Base-by-base conservation (phyloP, 768 basidiomycete species). In the Suillus alpinus region DNA sequence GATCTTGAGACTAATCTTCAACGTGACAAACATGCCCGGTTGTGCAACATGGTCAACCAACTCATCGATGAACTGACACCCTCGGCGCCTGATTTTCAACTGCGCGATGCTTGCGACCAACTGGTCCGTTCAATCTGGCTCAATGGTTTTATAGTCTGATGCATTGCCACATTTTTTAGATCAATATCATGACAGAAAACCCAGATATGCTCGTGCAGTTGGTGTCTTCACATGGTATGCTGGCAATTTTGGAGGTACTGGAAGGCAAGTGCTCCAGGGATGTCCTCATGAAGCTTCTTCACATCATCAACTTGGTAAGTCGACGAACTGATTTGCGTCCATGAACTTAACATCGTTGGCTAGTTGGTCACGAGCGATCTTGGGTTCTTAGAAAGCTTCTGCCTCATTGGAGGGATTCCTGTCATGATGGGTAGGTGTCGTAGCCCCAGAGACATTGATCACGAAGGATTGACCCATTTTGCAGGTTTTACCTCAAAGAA, bases 401-500 rank as follows among this genome's bases (percentile, higher is more conserved):
- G 96, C 74, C 79, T 98, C 58, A 91, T 95, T 67, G 91, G 91
- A 34, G 96, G 96, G 14, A 98, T 98, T 62, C 95, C 97, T 14
- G 91, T 98, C 16, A 88, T 98, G 78, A 95, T 97, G 87, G 87
- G 91, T 88, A 66, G 50, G 81, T 78, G 40, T 9, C 39, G 46
- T 62, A 44, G 59, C 4, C 5, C 5, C 12, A 5, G 16, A 4
- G 5, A 10, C 13, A 64, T 53, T 37, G 59, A 41, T 32, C 32
- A 44, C 14, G 37, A 29, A 16, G 6, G 32, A 56, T 67, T 36
- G 8, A 56, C 12, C 65, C 47, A 34, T 57, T 59, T 10, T 52
- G 29, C 64, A 92, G 92, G 88, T 49, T 98, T 95, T 70, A 95
- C 96, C 0, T 94, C 93, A 12, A 98, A 96, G 78, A 93, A 91